Evolutionary conservation across 2,329 filamentous ascomycete genomes (phyloP), one percentile per base, ranked within the genome.

Genomic region (Colletotrichum sublineola): DNA sequence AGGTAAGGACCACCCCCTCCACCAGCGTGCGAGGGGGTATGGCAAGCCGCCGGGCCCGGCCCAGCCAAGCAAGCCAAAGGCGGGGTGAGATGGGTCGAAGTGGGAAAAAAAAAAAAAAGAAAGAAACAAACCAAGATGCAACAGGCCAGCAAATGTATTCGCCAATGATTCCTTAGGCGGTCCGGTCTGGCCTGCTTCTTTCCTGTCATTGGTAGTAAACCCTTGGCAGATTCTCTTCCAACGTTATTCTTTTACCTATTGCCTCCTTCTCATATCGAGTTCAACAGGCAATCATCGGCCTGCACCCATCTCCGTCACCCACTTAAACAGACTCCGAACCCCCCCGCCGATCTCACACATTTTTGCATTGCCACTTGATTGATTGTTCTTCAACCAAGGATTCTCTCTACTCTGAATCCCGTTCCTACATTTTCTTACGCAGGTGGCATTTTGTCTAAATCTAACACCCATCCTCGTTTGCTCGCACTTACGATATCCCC

Each of bases 281-380:
- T 46, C 48, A n/a, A 20, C 29, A 29, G 6, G 18, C 24, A 33
- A 8, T 48, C 40, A 38, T 40, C 56, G 40, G 50, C 38, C 24
- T 50, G 63, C 56, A 44, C 56, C 38, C 56, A 42, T 65, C 24
- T 31, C 62, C 38, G 29, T 46, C 24, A 52, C 46, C 31, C 29
- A 29, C 46, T 36, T 38, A 14, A 52, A 42, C 20, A 40, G 20
- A 24, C 33, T 31, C 33, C 15, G 52, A 52, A 38, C 61, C 61
- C 46, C 56, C 52, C 33, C 42, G 57, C 60, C 52, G 36, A 55
- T 24, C 48, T 56, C 40, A 31, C 52, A 31, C 46, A 58, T 60
- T 46, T 50, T 55, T n/a, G 4, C 60, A 64, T 72, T 42, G 69
- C 69, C 55, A 73, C 70, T 48, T 61, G 40, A 31, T 55, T 44